A percentile compares a stretch with the other conserved stretches of the same genome.
These are phyloP conservation scores for Sarcodon sp. DNA, from an alignment of 768 basidiomycete genomes.

Conservation along the genomic window DNA sequence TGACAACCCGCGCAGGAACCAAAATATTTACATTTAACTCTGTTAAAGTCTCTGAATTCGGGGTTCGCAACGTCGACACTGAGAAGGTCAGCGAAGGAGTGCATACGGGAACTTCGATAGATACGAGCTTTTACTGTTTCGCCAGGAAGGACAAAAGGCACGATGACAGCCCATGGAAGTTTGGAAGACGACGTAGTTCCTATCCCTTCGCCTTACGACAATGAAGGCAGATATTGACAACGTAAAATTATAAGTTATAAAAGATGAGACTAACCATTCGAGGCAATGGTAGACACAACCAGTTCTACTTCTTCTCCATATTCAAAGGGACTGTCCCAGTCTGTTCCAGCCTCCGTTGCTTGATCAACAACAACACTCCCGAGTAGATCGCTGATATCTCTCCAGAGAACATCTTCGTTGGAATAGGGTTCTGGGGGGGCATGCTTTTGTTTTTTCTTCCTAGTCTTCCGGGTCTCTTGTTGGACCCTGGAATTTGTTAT, in stretches of 20 bases:
- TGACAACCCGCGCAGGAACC: slow-evolving; percentile 88
- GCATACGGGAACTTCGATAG: slow-evolving; percentile 54
- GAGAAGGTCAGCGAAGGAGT: slow-evolving; percentile 69
- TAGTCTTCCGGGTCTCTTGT: slow-evolving; percentile 10
- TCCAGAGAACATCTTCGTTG: slow-evolving; percentile 60
- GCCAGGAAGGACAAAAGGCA: slow-evolving; percentile 77
- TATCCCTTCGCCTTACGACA: slow-evolving; percentile 47
- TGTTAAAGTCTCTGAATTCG: slow-evolving; percentile 48
- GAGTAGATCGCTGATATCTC: slow-evolving; percentile 56
- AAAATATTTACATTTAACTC: slow-evolving; percentile 78
- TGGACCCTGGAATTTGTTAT: slow-evolving; percentile 2
- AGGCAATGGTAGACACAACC: slow-evolving; percentile 45
- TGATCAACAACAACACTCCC: slow-evolving; percentile 43
- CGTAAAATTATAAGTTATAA: background rate
- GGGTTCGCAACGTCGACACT: slow-evolving; percentile 50
- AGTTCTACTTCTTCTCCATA: slow-evolving; percentile 54
- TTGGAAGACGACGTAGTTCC: slow-evolving; percentile 33
- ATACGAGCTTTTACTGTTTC: slow-evolving; percentile 68
- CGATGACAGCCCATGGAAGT: slow-evolving; percentile 68
- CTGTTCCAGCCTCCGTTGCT: slow-evolving; percentile 31
- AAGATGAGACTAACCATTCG: slow-evolving; percentile 32
- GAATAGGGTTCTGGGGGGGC: slow-evolving; percentile 50
- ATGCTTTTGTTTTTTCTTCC: slow-evolving; percentile 21
- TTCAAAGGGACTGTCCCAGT: slow-evolving; percentile 48
- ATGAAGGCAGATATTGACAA: background rate